Percentiles rank a stretch among this genome's conserved stretches.
phyloP scores from a whole-genome alignment of 1,139 yeast species.

The Yamadazyma triangularis region DNA sequence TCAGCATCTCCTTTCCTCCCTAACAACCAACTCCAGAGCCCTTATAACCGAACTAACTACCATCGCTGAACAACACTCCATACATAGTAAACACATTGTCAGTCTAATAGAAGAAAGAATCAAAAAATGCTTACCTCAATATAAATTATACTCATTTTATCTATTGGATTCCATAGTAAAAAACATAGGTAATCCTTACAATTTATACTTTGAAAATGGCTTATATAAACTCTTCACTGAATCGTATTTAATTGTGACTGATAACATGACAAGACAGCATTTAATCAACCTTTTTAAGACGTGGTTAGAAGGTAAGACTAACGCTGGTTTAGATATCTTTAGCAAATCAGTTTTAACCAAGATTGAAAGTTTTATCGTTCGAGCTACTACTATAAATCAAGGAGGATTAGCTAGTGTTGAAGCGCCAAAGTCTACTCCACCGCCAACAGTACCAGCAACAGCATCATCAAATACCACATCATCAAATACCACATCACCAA shows the following conservation, averaged over 20 bases:
- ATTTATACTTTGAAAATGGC: conserved; percentile 30
- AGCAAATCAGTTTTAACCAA: conserved; percentile 23
- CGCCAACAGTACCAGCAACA: background rate
- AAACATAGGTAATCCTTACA: conserved; percentile 43
- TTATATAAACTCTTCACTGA: conserved; percentile 35
- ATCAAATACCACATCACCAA: background rate
- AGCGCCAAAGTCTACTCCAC: background rate
- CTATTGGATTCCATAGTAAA: conserved; percentile 41
- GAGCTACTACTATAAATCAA: conserved; percentile 25
- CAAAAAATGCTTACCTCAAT: conserved; percentile 33
- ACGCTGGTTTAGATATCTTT: conserved; percentile 34
- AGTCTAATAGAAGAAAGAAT: conserved; percentile 32
- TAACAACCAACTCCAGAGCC: conserved; percentile 36
- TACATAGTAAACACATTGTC: conserved; percentile 19
- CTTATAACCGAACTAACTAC: conserved; percentile 36
- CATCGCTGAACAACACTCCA: conserved; percentile 24
- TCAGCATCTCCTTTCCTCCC: conserved; percentile 26
- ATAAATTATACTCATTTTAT: conserved; percentile 36
- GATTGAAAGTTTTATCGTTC: conserved; percentile 37
- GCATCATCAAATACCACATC: background rate
- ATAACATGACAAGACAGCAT: conserved; percentile 33
- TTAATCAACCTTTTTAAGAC: conserved; percentile 38
- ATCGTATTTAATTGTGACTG: conserved; percentile 36
- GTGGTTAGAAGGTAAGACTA: conserved; percentile 32
- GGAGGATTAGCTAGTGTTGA: conserved; percentile 1